Evolutionary conservation across 208 protist genomes (phyloP).

Genomic region (Leishmania martiniquensis): DNA sequence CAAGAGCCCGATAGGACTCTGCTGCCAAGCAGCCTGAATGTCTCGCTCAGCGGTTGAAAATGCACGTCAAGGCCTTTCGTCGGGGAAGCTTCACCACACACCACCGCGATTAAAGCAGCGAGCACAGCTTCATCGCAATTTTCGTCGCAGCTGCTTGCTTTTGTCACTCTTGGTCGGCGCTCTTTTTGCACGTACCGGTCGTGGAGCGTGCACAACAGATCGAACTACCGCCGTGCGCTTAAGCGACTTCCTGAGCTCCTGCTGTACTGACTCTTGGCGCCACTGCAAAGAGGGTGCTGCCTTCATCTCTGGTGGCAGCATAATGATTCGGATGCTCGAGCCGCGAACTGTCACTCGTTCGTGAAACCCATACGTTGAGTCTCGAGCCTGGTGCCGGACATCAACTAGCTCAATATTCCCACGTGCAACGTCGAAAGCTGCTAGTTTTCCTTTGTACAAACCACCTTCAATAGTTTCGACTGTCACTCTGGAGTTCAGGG

Average conservation of each 20-base stretch:
- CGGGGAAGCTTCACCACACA: neutral
- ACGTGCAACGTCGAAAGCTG: slow-evolving; percentile 31
- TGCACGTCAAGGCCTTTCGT: too few species aligned
- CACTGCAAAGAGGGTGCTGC: slow-evolving; percentile 61
- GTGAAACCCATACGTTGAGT: slow-evolving; percentile 58
- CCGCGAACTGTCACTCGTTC: slow-evolving; percentile 59
- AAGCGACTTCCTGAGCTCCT: slow-evolving; percentile 50
- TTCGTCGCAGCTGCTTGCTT: slow-evolving; percentile 28
- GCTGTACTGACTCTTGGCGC: slow-evolving; percentile 41
- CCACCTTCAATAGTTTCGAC: slow-evolving; percentile 65
- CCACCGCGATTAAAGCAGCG: neutral
- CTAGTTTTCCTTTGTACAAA: slow-evolving; percentile 57
- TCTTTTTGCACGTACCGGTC: slow-evolving; percentile 17
- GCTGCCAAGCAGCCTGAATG: neutral
- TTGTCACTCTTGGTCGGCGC: slow-evolving; percentile 19
- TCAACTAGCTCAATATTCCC: slow-evolving; percentile 72
- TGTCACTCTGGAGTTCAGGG: slow-evolving; percentile 38
- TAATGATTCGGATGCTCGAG: slow-evolving; percentile 48
- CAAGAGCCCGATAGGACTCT: neutral
- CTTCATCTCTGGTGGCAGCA: slow-evolving; percentile 63
- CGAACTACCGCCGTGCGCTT: slow-evolving; percentile 13
- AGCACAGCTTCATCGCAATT: slow-evolving; percentile 8
- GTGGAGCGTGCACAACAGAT: neutral
- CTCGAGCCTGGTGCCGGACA: slow-evolving; percentile 49
- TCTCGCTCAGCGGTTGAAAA: neutral